Evolutionary conservation across 495 filamentous ascomycete genomes (phyloP), one percentile per base, ranked within the genome.

Genomic region (Trypethelium eluteriae): DNA sequence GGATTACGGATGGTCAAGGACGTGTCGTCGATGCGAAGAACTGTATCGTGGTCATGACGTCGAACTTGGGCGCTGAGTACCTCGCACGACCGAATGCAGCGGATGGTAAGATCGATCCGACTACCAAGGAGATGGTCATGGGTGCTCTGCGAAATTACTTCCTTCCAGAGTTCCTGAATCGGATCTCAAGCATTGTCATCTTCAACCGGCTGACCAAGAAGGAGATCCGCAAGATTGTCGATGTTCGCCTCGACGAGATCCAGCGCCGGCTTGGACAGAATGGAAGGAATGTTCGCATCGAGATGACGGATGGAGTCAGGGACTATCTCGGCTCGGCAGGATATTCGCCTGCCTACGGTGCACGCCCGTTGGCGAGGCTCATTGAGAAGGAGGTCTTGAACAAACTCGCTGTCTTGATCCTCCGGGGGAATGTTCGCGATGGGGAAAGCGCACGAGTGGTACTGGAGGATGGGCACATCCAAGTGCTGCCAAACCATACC

Each of bases 1-100:
- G 94, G 71, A 97, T 98, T 78, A 98, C 94, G 18, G 94, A 98
- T 71, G 95, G 95, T 62, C 95, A 97, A 81, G 94, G 94, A 70
- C 84, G 94, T 68, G 81, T 96, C 63, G 87, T 98, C 67, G 95
- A 98, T 73, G 95, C 93, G 44, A 89, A 85, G 75, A 98, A 98
- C 82, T 98, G 93, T 75, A 97, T 98, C 70, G 93, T 98, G 53
- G 93, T 98, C 78, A 95, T 98, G 91, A 98, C 94, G 38, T 96
- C 91, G 73, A 98, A 98, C 78, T 77, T 98, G 18, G 94, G 94
- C 63, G 94, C 94, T 53, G 93, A 97, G 74, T 95, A 86, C 78
- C 89, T 98, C n/a, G 79, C 91, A 66, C 88, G 91, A 3, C 85
- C 88, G 18, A 86, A 84, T 57, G 82, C 82, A 63, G 83, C 84